Evolutionary conservation across 352 stramenopile species (phyloP), one percentile per base, ranked within the genome.

Genomic region (Globisporangium acanthophoron): DNA sequence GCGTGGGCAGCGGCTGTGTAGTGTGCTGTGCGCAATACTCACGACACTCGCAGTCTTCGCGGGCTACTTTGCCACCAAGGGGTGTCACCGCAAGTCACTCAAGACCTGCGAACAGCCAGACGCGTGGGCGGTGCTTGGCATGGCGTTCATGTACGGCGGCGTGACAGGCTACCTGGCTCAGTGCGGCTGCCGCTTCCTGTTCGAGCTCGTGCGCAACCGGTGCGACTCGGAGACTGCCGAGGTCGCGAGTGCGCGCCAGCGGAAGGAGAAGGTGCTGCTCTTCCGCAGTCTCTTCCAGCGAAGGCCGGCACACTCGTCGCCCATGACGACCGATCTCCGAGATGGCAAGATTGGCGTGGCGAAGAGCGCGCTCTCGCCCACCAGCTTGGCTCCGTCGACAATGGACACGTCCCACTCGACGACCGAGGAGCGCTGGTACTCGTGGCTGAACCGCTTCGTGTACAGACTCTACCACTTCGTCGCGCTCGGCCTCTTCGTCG

Each of bases 391-490:
- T n/a, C 46, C 57, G 1, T 86, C 76, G 24, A 72, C 73, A n/a
- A 67, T 89, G 15, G 71, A 74, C n/a, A 64, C 57, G 0, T 63
- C 59, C 0, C 80, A 87, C 44, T 58, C 72, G 2, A 92, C 82
- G 35, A 88, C 82, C 2, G 82, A 92, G 52, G 82, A 92, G 60
- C 76, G 80, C 16, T 92, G 81, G 77, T 90, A 85, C 59, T 71
- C 73, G 43, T 92, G 80, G 80, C 67, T 88, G 7, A 52, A 65
- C 29, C 72, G 70, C 3, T 86, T 85, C 24, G 58, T 77, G 7
- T 65, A 80, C 7, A 58, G 63, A 21, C 52, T 76, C 11, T 87
- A 74, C 45, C 68, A 73, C 29, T 29, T 64, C 1, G 60, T 69
- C 20, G 65, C 53, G 1, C 52, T 65, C 6, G 3, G 70, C 7